These are phyloP conservation scores for Xanthoceras sorbifolium DNA, from an alignment of 345 rosid species.

Conservation along the genomic window DNA sequence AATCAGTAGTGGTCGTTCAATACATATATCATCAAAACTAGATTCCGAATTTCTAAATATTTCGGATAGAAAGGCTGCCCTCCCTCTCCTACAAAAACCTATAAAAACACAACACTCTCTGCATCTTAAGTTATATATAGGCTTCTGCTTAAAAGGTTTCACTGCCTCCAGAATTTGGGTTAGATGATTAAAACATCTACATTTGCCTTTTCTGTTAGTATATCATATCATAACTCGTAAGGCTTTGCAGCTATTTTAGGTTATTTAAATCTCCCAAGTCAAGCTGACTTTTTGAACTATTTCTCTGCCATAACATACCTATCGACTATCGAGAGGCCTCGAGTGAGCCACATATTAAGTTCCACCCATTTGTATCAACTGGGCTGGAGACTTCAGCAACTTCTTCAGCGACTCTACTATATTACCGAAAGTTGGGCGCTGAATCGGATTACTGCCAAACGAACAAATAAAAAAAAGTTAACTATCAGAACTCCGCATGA, in stretches of 20 bases:
- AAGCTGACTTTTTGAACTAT: background rate
- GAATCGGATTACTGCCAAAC: conserved; percentile 60
- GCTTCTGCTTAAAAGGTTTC: background rate
- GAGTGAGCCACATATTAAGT: background rate
- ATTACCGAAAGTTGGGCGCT: conserved; percentile 69
- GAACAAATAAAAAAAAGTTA: no score
- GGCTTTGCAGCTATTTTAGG: background rate
- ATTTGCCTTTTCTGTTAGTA: conserved; percentile 31
- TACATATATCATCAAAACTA: background rate
- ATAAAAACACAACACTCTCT: background rate
- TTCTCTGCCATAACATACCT: background rate
- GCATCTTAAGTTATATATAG: conserved; percentile 5
- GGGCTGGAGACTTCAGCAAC: conserved; percentile 74
- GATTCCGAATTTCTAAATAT: conserved; percentile 14
- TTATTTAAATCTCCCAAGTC: background rate
- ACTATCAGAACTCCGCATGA: background rate
- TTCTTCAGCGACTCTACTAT: conserved; percentile 77
- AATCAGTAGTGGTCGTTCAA: background rate
- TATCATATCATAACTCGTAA: background rate
- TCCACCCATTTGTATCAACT: conserved; percentile 63
- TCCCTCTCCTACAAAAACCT: background rate
- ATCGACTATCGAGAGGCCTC: background rate
- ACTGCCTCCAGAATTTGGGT: conserved; percentile 18
- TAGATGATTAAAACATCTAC: conserved; percentile 34
- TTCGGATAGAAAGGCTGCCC: conserved; percentile 19